phyloP scores from a whole-genome alignment of 192 early-diverging fungal species.

The Lobosporangium transversale region DNA sequence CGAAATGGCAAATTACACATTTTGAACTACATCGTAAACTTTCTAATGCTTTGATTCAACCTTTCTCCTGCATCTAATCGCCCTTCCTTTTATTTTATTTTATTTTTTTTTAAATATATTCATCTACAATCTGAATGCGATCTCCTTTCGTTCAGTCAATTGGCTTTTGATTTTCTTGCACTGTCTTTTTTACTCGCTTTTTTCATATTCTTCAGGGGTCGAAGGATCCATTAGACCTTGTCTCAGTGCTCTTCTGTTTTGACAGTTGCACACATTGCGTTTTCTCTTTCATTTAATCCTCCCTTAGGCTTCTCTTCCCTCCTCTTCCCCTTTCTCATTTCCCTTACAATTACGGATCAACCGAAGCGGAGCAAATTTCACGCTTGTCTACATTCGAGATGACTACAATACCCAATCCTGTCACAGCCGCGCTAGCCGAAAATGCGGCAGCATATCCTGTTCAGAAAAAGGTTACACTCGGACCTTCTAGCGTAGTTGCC shows the following conservation, averaged over 20 bases:
- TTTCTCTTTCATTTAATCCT: no score
- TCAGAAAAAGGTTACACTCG: constrained; percentile 41
- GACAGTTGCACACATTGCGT: no score
- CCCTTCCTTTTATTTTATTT: background rate
- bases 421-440: constrained; percentile 27
- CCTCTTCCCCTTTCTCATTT: background rate
- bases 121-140: no score
- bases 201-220: background rate
- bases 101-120: background rate
- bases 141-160: background rate
- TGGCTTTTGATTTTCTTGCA: background rate
- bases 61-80: no score
- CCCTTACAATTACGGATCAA: background rate
- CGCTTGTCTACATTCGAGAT: constrained; percentile 2
- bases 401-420: constrained; percentile 37
- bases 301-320: no score
- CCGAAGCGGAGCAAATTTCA: background rate
- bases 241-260: no score
- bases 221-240: no score
- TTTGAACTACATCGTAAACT: no score
- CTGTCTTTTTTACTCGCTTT: background rate
- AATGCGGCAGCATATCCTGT: constrained; percentile 8
- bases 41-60: no score
- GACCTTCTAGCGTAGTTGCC: constrained; percentile 41
- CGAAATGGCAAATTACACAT: no score